Evolutionary conservation across 1,284 basidiomycete genomes (phyloP).

Genomic region (Ganoderma leucocontextum): DNA sequence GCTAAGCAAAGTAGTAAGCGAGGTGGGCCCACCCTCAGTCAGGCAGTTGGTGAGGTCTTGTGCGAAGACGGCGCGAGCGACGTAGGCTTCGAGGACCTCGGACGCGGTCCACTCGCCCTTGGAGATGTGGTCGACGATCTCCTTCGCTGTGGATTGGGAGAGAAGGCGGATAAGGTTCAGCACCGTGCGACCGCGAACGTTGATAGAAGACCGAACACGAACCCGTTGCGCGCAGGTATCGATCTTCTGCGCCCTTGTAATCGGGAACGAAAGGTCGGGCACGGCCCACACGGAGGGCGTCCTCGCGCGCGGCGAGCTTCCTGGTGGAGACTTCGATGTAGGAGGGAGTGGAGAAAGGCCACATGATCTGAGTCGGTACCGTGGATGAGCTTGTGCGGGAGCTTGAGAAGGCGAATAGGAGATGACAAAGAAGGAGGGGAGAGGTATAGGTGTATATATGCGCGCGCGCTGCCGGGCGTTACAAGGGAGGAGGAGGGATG

Average conservation of each 20-base stretch:
- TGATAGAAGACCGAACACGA: conserved; percentile 10
- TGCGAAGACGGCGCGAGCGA: conserved; percentile 68
- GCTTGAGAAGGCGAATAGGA: conserved; percentile 36
- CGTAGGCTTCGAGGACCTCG: conserved; percentile 77
- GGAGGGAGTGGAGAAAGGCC: conserved; percentile 49
- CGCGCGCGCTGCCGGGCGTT: conserved; percentile 8
- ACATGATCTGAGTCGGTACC: conserved; percentile 42
- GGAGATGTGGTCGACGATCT: conserved; percentile 68
- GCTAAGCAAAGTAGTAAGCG: not conserved
- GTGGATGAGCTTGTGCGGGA: not conserved
- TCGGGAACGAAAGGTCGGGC: conserved; percentile 30
- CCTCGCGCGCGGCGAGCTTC: conserved; percentile 46
- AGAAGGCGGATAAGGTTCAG: conserved; percentile 12
- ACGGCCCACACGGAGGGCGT: conserved; percentile 38
- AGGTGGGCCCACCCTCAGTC: conserved; percentile 68
- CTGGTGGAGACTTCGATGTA: conserved; percentile 40
- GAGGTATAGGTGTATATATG: conserved; percentile 17
- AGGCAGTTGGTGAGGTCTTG: conserved; percentile 78
- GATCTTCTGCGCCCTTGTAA: conserved; percentile 24
- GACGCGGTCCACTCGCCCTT: conserved; percentile 77
- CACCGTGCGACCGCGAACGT: conserved; percentile 9
- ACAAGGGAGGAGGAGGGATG: conserved; percentile 11
- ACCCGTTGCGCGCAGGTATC: conserved; percentile 42
- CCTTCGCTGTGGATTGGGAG: conserved; percentile 52
- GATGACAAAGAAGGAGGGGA: conserved; percentile 40